Conservation (phyloP, 2,329 filamentous ascomycete genomes). For the Tolypocladium ovalisporum region DNA sequence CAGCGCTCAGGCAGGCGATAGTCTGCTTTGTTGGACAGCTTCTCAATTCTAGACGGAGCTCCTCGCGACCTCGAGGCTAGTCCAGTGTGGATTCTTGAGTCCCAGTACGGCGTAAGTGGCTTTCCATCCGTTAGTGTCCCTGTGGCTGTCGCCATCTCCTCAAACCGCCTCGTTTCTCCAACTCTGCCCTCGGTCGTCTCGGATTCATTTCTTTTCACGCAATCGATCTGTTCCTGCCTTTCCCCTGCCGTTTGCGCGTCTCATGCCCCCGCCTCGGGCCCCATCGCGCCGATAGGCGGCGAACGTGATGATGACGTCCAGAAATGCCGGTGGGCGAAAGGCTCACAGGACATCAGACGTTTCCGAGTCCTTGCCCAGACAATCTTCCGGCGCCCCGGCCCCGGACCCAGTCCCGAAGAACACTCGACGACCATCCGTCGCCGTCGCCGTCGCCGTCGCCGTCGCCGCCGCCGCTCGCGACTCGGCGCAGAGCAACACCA, state of each 20-base stretch:
- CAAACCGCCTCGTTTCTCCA: background rate
- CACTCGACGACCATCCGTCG: constrained; percentile 5
- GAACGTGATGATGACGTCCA: constrained; percentile 14
- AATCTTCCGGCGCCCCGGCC: constrained; percentile 3
- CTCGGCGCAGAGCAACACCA: constrained; percentile 10
- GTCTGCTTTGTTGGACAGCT: background rate
- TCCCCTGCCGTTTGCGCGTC: background rate
- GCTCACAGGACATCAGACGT: constrained; percentile 12
- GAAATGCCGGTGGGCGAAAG: constrained; percentile 11
- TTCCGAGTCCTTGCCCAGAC: constrained; percentile 5
- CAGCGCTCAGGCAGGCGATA: background rate
- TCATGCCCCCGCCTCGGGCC: constrained; percentile 13
- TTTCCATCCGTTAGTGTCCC: background rate
- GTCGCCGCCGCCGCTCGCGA: constrained; percentile 11
- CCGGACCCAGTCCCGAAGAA: background rate
- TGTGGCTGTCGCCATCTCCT: background rate
- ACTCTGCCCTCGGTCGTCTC: constrained; percentile 6
- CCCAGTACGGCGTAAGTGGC: background rate
- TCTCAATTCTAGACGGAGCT: background rate
- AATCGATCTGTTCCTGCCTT: background rate
- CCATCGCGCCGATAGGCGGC: constrained; percentile 17
- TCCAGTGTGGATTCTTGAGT: background rate
- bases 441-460: constrained; percentile 8
- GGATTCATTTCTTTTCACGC: constrained; percentile 2
- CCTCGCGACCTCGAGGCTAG: background rate